Evolutionary conservation across 176 grass and related monocot species (phyloP), one percentile per base, ranked within the genome.

Genomic region (Oropetium thomaeum): DNA sequence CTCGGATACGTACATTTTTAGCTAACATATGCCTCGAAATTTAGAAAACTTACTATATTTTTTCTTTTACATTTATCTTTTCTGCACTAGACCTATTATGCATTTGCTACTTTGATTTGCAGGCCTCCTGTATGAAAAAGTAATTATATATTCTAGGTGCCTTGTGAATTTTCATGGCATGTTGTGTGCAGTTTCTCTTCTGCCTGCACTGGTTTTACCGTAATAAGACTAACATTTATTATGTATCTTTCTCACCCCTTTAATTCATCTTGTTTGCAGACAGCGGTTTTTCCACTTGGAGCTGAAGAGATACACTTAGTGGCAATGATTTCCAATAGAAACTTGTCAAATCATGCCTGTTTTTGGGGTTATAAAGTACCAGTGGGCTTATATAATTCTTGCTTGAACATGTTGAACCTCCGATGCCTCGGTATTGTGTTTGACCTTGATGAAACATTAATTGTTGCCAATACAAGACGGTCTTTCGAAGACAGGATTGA

Each of bases 401-500:
- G 91, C 76, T 84, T 92, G 77, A 83, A 80, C 10, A 95, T 99
- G 92, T 82, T 99, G 69, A 99, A 99, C 74, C 87, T 91, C 40
- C 83, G 89, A 30, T 99, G 96, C 82, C 89, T 99, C 0, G 89
- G 87, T 64, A 95, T 99, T 25, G 96, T 99, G 64, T 99, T 99
- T 84, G 96, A 99, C 55, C 89, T 99, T 73, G 96, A 99, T 77
- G 96, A 99, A 77, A 99, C 96, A 69, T 88, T 99, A 79, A 76
- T 99, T 69, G 91, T 99, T 37, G 89, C 96, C 81, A 92, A 90
- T 80, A 99, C 96, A 28, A 80, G 76, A 62, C 82, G 92, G 40
- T 88, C 91, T 65, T 99, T 95, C 63, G 96, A 99, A 73, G 96
- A 99, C 38, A 87, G 89, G 79, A 95, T 99, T 66, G 96, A 99